Evolutionary conservation across 164 flowering plant genomes (phyloP).

Genomic region (Kalanchoe fedtschenkoi): DNA sequence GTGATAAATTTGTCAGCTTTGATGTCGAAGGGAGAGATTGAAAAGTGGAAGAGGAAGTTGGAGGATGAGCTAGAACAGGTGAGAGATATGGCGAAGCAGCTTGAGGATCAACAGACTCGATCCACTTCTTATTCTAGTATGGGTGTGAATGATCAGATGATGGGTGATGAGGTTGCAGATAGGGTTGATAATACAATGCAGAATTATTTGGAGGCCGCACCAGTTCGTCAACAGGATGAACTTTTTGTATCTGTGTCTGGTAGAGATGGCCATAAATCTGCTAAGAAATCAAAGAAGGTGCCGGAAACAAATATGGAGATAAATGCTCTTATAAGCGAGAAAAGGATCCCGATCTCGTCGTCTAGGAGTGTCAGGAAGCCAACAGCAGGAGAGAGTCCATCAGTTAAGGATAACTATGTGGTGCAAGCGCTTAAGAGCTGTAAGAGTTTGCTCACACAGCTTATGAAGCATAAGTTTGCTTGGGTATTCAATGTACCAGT

Average conservation of each 20-base stretch:
- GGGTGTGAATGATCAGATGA: slow-evolving; percentile 10
- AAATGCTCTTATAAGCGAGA: slow-evolving; percentile 5
- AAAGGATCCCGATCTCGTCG: slow-evolving; percentile 27
- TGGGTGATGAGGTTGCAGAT: slow-evolving; percentile 3
- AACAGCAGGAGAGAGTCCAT: slow-evolving; percentile 20
- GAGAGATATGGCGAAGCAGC: slow-evolving; percentile 21
- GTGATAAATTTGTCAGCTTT: neutral
- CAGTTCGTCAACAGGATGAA: slow-evolving; percentile 11
- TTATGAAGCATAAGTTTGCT: slow-evolving; percentile 69
- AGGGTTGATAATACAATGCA: slow-evolving; percentile 14
- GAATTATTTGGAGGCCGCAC: slow-evolving; percentile 20
- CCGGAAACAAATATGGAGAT: slow-evolving; percentile 17
- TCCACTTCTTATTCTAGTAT: slow-evolving; percentile 10
- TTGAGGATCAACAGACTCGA: slow-evolving; percentile 22
- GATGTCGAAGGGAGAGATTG: slow-evolving; percentile 19
- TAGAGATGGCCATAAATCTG: slow-evolving; percentile 15
- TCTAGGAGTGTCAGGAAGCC: slow-evolving; percentile 23
- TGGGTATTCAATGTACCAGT: slow-evolving; percentile 83
- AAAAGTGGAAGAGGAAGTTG: slow-evolving; percentile 30
- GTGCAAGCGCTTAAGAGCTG: slow-evolving; percentile 34
- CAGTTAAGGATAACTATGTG: slow-evolving; percentile 22
- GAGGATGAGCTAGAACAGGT: slow-evolving; percentile 39
- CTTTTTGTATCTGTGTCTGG: neutral
- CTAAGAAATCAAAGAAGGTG: slow-evolving; percentile 33
- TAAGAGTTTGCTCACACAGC: slow-evolving; percentile 30